These are phyloP conservation scores for Stephanodiscus minutulus DNA, from an alignment of 108 stramenopile genomes.

Conservation along the genomic window DNA sequence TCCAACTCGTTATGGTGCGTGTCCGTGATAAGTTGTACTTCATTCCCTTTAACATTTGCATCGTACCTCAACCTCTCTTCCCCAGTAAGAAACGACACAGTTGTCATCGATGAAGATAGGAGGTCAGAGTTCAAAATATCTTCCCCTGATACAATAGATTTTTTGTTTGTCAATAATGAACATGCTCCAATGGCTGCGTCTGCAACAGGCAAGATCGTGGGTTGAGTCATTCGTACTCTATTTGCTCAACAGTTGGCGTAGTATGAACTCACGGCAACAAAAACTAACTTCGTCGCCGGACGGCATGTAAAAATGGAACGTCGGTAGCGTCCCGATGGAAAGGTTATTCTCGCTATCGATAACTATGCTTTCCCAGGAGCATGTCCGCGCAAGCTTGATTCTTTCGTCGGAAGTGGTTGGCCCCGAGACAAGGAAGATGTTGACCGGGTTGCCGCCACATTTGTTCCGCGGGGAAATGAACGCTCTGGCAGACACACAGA, in stretches of 20 bases:
- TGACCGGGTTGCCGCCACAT: conserved; percentile 12
- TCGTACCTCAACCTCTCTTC: conserved; percentile 16
- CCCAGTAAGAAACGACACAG: conserved; percentile 27
- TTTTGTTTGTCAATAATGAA: conserved; percentile 30
- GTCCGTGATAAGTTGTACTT: conserved; percentile 33
- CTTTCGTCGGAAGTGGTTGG: conserved; percentile 25
- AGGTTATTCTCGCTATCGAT: conserved; percentile 14
- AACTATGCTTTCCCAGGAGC: conserved; percentile 74
- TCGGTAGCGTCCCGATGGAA: conserved; percentile 7
- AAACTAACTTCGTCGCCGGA: conserved; percentile 73
- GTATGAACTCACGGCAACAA: conserved; percentile 42
- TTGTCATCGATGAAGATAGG: not conserved
- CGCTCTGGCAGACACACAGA: conserved; percentile 3
- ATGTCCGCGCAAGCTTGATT: conserved; percentile 54
- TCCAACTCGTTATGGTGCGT: conserved; percentile 24
- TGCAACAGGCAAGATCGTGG: conserved; percentile 16
- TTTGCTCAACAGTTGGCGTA: not conserved
- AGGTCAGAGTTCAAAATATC: not conserved
- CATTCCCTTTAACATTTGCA: conserved; percentile 23
- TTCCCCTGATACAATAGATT: conserved; percentile 13
- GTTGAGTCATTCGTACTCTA: not conserved
- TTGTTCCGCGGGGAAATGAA: conserved; percentile 5
- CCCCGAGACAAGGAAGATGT: not conserved
- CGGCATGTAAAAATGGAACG: conserved; percentile 71
- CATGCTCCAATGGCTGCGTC: conserved; percentile 77